Conservation (phyloP, 2,329 filamentous ascomycete genomes). For the Xylaria polymorpha region DNA sequence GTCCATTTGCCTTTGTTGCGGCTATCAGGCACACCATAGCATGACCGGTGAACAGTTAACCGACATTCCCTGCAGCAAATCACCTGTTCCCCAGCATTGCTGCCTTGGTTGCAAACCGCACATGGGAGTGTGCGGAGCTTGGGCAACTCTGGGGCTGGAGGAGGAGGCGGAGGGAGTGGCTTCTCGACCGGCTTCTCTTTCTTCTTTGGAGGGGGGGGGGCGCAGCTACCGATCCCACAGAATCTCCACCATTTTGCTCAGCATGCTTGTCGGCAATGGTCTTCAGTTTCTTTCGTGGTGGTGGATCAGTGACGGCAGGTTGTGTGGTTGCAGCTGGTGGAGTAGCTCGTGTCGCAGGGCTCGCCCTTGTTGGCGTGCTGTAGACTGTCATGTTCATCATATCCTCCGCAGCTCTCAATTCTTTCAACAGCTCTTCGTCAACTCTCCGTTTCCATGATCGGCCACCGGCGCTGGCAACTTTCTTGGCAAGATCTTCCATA, state of each 20-base stretch:
- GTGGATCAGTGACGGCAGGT: constrained; percentile 61
- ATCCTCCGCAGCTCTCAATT: constrained; percentile 74
- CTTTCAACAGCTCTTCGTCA: constrained; percentile 88
- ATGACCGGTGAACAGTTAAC: constrained; percentile 88
- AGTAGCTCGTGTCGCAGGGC: constrained; percentile 49
- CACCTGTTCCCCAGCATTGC: constrained; percentile 75
- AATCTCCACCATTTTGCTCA: constrained; percentile 60
- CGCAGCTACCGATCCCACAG: constrained; percentile 56
- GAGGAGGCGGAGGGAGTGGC: constrained; percentile 61
- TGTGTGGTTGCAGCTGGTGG: constrained; percentile 47
- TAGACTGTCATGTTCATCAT: constrained; percentile 60
- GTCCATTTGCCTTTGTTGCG: constrained; percentile 84
- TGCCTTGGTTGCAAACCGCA: constrained; percentile 81
- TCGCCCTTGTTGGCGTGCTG: constrained; percentile 49
- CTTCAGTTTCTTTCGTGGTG: constrained; percentile 73
- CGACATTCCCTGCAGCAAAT: constrained; percentile 88
- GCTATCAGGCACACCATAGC: constrained; percentile 85
- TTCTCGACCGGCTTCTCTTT: constrained; percentile 71
- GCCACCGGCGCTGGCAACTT: constrained; percentile 81
- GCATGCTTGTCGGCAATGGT: constrained; percentile 63
- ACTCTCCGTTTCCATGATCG: constrained; percentile 88
- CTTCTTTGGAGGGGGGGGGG: constrained; percentile 59
- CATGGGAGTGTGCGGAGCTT: constrained; percentile 84
- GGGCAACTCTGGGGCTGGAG: constrained; percentile 76
- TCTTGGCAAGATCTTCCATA: constrained; percentile 89